Conservation (phyloP, 2,329 filamentous ascomycete species). For the Thyridium curvatum region DNA sequence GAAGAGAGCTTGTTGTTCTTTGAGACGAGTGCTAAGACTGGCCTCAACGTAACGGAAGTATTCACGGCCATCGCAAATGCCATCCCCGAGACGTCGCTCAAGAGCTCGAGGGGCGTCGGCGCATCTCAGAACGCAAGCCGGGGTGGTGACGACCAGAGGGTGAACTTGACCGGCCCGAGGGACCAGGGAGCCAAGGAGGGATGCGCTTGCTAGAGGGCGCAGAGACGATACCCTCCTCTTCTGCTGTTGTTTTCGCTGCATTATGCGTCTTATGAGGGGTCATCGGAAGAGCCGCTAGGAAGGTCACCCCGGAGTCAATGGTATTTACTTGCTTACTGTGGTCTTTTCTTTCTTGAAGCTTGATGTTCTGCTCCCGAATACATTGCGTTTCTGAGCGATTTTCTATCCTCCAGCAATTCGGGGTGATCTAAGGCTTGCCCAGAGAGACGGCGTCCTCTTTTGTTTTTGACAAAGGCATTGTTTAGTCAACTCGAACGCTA, state of each 20-base stretch:
- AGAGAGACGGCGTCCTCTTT: too few species aligned
- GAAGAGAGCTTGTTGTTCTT: conserved; percentile 94
- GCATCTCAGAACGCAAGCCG: conserved; percentile 53
- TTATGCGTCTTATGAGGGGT: too few species aligned
- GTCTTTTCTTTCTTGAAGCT: too few species aligned
- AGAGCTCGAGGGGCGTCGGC: conserved; percentile 72
- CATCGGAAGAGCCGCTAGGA: too few species aligned
- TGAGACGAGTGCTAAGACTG: conserved; percentile 96
- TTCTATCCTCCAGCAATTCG: too few species aligned
- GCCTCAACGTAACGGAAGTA: conserved; percentile 88
- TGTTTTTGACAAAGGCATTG: too few species aligned
- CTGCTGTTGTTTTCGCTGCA: background rate
- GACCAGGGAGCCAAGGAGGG: conserved; percentile 79
- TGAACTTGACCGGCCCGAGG: conserved; percentile 72
- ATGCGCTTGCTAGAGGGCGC: conserved; percentile 67
- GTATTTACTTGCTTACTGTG: too few species aligned
- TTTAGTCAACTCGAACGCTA: too few species aligned
- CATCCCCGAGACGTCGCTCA: conserved; percentile 93
- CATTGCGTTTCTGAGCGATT: too few species aligned
- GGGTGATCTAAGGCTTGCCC: too few species aligned
- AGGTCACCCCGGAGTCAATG: too few species aligned
- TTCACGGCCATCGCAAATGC: conserved; percentile 98
- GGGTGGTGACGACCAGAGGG: conserved; percentile 63
- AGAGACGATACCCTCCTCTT: conserved; percentile 2
- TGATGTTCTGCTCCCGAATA: too few species aligned